A percentile compares a stretch with the other conserved stretches of the same genome.
These are phyloP conservation scores for Boletus reticuloceps DNA, from an alignment of 768 basidiomycete genomes.

Conservation along the genomic window DNA sequence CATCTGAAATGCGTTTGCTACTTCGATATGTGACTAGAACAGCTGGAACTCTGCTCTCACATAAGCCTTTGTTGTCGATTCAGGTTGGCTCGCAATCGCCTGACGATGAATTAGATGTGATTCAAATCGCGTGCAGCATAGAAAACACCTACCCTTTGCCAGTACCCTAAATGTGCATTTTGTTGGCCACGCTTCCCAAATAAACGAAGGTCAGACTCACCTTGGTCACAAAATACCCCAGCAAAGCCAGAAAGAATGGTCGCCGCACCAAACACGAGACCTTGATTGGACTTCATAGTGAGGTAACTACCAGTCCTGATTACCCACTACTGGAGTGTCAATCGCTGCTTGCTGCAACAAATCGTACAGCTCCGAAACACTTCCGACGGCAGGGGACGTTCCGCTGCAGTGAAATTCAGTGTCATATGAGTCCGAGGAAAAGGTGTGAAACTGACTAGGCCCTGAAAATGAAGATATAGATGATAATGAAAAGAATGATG, in stretches of 20 bases:
- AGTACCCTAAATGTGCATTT: slow-evolving; percentile 38
- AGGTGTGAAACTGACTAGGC: slow-evolving; percentile 21
- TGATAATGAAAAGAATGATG: slow-evolving; percentile 42
- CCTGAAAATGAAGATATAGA: slow-evolving; percentile 29
- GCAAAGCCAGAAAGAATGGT: slow-evolving; percentile 42
- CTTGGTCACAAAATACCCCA: slow-evolving; percentile 52
- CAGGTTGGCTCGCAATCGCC: too few species aligned
- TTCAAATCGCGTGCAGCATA: too few species aligned
- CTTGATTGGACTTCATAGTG: slow-evolving; percentile 54
- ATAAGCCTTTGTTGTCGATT: slow-evolving; percentile 22
- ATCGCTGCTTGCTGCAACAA: slow-evolving; percentile 45
- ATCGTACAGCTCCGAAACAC: slow-evolving; percentile 42
- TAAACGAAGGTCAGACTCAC: slow-evolving; percentile 15
- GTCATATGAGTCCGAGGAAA: neutral
- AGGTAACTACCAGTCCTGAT: slow-evolving; percentile 49
- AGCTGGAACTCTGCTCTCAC: slow-evolving; percentile 23
- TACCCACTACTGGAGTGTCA: slow-evolving; percentile 48
- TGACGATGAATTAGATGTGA: too few species aligned
- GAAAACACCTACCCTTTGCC: slow-evolving; percentile 38
- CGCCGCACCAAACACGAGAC: slow-evolving; percentile 42
- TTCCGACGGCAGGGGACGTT: slow-evolving; percentile 38
- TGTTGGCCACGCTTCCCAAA: neutral
- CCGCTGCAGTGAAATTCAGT: slow-evolving; percentile 24
- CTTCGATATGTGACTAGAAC: neutral
- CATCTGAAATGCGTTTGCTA: slow-evolving; percentile 33